Evolutionary conservation across 2,329 filamentous ascomycete species (phyloP).

Genomic region (Plenodomus biglobosus): DNA sequence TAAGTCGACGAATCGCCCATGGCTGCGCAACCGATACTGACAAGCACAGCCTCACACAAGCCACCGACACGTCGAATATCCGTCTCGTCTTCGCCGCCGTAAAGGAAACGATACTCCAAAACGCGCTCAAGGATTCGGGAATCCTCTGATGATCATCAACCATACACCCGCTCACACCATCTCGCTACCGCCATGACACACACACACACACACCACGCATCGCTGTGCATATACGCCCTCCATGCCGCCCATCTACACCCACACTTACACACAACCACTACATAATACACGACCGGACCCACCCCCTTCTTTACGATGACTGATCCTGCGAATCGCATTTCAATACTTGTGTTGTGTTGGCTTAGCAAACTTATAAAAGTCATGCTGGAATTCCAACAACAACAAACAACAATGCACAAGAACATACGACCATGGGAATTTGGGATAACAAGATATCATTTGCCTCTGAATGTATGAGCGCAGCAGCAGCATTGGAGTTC

Average conservation of each 20-base stretch:
- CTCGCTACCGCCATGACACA: conserved; percentile 11
- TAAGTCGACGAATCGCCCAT: conserved; percentile 27
- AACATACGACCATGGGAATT: too few species aligned
- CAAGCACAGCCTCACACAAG: conserved; percentile 82
- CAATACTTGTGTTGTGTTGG: too few species aligned
- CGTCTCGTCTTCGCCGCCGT: conserved; percentile 96
- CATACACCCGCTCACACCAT: not conserved
- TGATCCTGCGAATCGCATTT: conserved; percentile 18
- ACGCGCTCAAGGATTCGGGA: conserved; percentile 95
- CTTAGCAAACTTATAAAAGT: too few species aligned
- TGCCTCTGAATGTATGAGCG: too few species aligned
- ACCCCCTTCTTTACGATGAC: conserved; percentile 33
- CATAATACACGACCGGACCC: conserved; percentile 30
- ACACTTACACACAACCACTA: conserved; percentile 25
- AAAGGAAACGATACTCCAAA: conserved; percentile 98
- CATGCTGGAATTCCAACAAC: too few species aligned
- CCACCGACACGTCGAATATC: conserved; percentile 97
- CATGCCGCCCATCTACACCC: conserved; percentile 17
- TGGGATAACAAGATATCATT: too few species aligned
- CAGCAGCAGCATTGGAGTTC: too few species aligned
- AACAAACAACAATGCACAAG: too few species aligned
- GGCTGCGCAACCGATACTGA: not conserved
- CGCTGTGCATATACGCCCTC: conserved; percentile 32
- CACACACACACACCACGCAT: conserved; percentile 31
- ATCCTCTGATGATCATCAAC: conserved; percentile 62